These are phyloP conservation scores for Candida arabinofermentans DNA, from an alignment of 805 yeast species.

Conservation along the genomic window DNA sequence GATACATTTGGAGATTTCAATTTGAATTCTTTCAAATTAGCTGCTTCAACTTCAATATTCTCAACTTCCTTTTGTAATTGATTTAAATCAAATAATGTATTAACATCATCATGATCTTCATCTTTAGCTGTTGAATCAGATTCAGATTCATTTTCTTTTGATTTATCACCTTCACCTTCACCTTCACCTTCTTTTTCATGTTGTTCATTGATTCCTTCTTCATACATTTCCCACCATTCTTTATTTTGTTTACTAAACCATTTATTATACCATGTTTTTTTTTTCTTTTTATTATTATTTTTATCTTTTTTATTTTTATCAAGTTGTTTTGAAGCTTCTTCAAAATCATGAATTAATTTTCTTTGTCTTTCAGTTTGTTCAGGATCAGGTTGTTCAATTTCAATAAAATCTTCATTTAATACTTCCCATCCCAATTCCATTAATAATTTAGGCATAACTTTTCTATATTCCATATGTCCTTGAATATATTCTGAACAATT, in stretches of 20 bases:
- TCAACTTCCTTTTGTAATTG: conserved; percentile 41
- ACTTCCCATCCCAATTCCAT: conserved; percentile 73
- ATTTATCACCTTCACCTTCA: conserved; percentile 3
- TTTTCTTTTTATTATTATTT: conserved; percentile 35
- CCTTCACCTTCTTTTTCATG: conserved; percentile 19
- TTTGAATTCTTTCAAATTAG: conserved; percentile 18
- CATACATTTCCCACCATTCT: conserved; percentile 57
- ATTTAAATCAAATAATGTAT: conserved; percentile 38
- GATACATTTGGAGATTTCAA: conserved; percentile 7
- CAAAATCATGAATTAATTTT: conserved; percentile 78
- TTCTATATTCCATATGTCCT: conserved; percentile 98
- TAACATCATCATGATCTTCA: neutral
- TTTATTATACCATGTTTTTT: conserved; percentile 41
- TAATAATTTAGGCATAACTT: conserved; percentile 82
- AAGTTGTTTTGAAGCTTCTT: conserved; percentile 55
- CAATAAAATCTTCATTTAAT: conserved; percentile 85
- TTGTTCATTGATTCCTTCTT: conserved; percentile 34
- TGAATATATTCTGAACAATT: conserved; percentile 85
- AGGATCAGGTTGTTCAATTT: conserved; percentile 94
- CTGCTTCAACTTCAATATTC: conserved; percentile 38
- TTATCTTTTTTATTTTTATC: conserved; percentile 50
- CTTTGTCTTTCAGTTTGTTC: conserved; percentile 81
- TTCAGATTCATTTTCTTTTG: neutral
- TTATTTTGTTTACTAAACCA: conserved; percentile 42
- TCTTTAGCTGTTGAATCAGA: neutral